Conservation (phyloP, 1,284 basidiomycete species). For the Pseudozyma hubeiensis region DNA sequence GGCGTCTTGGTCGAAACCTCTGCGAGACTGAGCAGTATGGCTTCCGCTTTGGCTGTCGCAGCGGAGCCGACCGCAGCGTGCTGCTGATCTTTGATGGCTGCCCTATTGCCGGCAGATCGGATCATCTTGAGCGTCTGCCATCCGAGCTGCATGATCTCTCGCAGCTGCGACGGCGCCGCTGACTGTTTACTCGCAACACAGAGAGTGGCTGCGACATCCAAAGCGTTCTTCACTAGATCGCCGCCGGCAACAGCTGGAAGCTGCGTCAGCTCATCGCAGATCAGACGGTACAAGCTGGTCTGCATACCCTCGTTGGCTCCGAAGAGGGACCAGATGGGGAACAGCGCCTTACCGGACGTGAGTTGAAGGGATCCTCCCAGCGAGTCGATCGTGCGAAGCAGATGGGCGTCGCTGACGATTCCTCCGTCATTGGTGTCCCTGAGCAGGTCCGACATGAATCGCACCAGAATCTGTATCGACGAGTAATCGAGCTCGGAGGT, state of each 20-base stretch:
- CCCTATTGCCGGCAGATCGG: conserved; percentile 23
- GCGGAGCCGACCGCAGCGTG: neutral
- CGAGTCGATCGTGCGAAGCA: conserved; percentile 21
- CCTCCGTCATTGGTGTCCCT: conserved; percentile 16
- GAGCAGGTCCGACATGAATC: conserved; percentile 39
- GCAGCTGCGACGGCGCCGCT: conserved; percentile 23
- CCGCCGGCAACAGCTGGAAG: conserved; percentile 10
- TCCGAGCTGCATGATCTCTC: conserved; percentile 35
- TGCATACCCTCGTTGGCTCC: conserved; percentile 43
- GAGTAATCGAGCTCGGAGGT: conserved; percentile 51
- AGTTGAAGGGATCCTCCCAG: conserved; percentile 49
- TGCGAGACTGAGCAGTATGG: conserved; percentile 25
- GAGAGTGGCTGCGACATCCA: conserved; percentile 51
- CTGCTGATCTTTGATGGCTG: conserved; percentile 7
- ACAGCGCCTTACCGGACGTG: conserved; percentile 50
- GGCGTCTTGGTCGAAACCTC: conserved; percentile 35
- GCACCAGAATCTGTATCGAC: conserved; percentile 46
- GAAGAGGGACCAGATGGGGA: conserved; percentile 53
- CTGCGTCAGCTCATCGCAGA: conserved; percentile 27
- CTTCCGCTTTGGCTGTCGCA: conserved; percentile 19
- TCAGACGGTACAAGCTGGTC: conserved; percentile 37
- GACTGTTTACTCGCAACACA: conserved; percentile 32
- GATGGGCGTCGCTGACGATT: conserved; percentile 7
- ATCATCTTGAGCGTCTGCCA: conserved; percentile 40
- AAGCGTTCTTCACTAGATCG: conserved; percentile 60